Percentiles rank a stretch among this genome's conserved stretches.
Conservation (phyloP, 768 basidiomycete species). For the Lactarius vividus region DNA sequence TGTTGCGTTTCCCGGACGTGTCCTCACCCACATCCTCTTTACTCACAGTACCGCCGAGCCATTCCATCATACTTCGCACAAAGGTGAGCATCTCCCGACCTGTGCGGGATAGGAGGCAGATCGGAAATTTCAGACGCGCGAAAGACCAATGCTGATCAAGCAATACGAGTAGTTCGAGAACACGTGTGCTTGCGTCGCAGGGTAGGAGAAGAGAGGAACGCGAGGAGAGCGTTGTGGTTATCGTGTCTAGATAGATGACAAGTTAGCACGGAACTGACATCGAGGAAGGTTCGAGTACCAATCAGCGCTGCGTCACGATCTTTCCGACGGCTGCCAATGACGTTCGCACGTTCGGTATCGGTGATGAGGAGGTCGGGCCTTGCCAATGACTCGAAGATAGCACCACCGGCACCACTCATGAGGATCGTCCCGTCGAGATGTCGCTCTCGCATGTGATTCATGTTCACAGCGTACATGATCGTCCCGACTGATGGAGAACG, state of each 20-base stretch:
- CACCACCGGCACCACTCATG: constrained; percentile 67
- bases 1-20: constrained; percentile 47
- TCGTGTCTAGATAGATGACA: constrained; percentile 57
- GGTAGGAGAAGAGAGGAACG: constrained; percentile 85
- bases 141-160: constrained; percentile 98
- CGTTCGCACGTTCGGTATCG: constrained; percentile 79
- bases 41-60: constrained; percentile 93
- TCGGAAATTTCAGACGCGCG: constrained; percentile 77
- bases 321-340: constrained; percentile 82
- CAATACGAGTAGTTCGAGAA: constrained; percentile 91
- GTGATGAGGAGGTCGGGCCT: constrained; percentile 93
- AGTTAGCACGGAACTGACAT: constrained; percentile 7
- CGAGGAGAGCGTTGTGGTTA: constrained; percentile 80
- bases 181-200: constrained; percentile 90
- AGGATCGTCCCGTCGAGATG: constrained; percentile 94
- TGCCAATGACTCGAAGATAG: constrained; percentile 81
- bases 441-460: constrained; percentile 95
- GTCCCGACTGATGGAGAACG: constrained; percentile 97
- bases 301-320: constrained; percentile 89
- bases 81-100: constrained; percentile 92
- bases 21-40: constrained; percentile 90
- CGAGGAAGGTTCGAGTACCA: constrained; percentile 44
- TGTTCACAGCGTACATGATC: constrained; percentile 88
- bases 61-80: constrained; percentile 97
- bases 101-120: constrained; percentile 90